A percentile compares a stretch with the other conserved stretches of the same genome.
Conservation (phyloP, 805 yeast species). For the Metschnikowia corniflorae region DNA sequence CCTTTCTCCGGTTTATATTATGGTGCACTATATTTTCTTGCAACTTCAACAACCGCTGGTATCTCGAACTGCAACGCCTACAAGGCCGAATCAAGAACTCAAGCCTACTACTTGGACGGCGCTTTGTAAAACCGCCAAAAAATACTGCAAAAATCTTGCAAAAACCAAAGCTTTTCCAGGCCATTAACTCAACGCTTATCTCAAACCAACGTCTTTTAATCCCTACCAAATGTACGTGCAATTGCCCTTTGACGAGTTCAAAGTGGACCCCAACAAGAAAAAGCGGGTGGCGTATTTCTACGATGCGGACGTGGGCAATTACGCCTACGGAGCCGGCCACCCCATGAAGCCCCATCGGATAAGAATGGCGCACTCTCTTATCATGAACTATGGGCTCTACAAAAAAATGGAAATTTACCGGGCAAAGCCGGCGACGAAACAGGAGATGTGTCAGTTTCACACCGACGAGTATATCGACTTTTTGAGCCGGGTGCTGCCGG, state of each 20-base stretch:
- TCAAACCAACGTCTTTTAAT: neutral
- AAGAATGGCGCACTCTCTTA: conserved; percentile 96
- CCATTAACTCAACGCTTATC: too few relatives aligned
- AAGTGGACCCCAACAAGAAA: conserved; percentile 39
- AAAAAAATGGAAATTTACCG: conserved; percentile 96
- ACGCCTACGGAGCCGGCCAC: conserved; percentile 97
- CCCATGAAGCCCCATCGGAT: conserved; percentile 99
- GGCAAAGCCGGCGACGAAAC: conserved; percentile 96
- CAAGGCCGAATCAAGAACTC: too few relatives aligned
- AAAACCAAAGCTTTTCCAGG: too few relatives aligned
- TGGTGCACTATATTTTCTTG: too few relatives aligned
- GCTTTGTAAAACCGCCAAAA: too few relatives aligned
- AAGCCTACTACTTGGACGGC: too few relatives aligned
- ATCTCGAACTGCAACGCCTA: too few relatives aligned
- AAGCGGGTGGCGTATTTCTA: conserved; percentile 44
- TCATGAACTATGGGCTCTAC: conserved; percentile 95
- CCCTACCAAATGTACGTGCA: conserved; percentile 32
- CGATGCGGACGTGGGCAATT: conserved; percentile 88
- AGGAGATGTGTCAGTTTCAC: conserved; percentile 97
- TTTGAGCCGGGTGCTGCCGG: conserved; percentile 85
- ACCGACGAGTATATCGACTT: conserved; percentile 97
- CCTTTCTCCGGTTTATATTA: too few relatives aligned
- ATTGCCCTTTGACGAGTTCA: conserved; percentile 44
- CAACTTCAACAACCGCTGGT: too few relatives aligned
- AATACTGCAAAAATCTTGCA: too few relatives aligned